Base-by-base conservation (phyloP, 768 basidiomycete genomes). In the Amanita rubescens region DNA sequence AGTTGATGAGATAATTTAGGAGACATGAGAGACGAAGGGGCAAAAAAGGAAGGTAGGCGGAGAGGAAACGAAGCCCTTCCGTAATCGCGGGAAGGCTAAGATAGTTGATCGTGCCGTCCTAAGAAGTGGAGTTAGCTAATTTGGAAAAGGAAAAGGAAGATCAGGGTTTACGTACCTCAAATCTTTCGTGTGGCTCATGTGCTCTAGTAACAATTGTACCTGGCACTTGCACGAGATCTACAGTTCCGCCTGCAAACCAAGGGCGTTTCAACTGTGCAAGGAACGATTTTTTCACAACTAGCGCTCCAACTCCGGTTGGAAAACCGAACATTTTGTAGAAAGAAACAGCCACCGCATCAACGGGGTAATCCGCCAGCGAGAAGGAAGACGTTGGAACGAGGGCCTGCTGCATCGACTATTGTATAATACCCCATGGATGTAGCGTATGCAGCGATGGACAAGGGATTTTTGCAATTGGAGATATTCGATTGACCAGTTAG, bases 311-410 rank as follows among this genome's bases (percentile, higher is more conserved):
- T 7, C 90, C 90, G 0, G 89, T 91, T 10, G 90, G 90, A 59
- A 83, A 92, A 32, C 90, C 90, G 58, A 90, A 89, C 85, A 92
- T 90, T 60, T 93, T 93, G 69, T 93, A 93, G 61, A 92, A 90
- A 41, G 85, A 88, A 50, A 93, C 63, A 0, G 83, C 88, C 77
- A 90, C 82, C 1, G 89, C 90, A 65, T 93, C 90, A 10, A 90
- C 84, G 3, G 83, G 79, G 27, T 74, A 75, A 49, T 84, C 78
- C 1, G 76, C 66, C 12, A 93, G 71, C 11, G 85, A 85, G 51
- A 92, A 76, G 15, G 71, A 62, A 7, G 87, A 81, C 1, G 87
- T 84, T 9, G 90, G 82, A 2, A 82, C 89, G 35, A 92, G 72
- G 2, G 90, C 90, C n/a, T 5, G 90, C 90, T 14, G 85, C 88